Evolutionary conservation across 208 protist species (phyloP), one percentile per base, ranked within the genome.

Genomic region (Acanthamoeba triangularis): DNA sequence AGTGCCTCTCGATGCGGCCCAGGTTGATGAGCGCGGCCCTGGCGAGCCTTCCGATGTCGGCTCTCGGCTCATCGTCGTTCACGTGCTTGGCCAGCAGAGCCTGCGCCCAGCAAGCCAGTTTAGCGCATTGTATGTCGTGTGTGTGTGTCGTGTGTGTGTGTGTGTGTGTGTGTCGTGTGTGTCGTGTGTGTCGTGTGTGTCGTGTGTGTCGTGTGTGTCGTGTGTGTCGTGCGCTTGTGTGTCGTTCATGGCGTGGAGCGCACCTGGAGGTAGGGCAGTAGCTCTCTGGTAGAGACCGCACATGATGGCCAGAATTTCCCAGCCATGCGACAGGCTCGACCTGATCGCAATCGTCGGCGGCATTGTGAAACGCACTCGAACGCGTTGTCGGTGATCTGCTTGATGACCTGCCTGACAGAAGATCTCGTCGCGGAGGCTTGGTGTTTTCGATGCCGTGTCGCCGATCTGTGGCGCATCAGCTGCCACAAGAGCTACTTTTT

Each of bases 381-480:
- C 30, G 69, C 8, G 41, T 97, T 97, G 30, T 96, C 61, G 28
- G 90, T 95, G 72, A 97, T 33, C 95, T 97, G 96, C 69, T 97
- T 97, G 63, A 95, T 97, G 47, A 96, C 25, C 74, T 97, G 96
- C 25, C 74, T 97, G 96, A 74, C 95, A 95, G 63, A 92, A 97
- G 49, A 97, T 94, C 80, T 97, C 96, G 61, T 97, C 96, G 49
- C 96, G 59, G 67, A 97, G n/a, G 94, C 35, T 56, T 69, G 41
- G 23, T 0, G 65, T 56, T 47, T 2, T 95, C 74, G 28, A 90
- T 85, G 56, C 93, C 93, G 35, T 78, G n/a, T 93, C 33, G 41
- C 88, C 54, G 18, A 93, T 76, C 52, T 96, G n/a, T n/a, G 52
- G 0, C 47, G 23, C 54, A 93, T 78, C 25, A 93, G 44, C 65